Conservation (phyloP, 441 rosid genomes). For the Croton laevigatus region DNA sequence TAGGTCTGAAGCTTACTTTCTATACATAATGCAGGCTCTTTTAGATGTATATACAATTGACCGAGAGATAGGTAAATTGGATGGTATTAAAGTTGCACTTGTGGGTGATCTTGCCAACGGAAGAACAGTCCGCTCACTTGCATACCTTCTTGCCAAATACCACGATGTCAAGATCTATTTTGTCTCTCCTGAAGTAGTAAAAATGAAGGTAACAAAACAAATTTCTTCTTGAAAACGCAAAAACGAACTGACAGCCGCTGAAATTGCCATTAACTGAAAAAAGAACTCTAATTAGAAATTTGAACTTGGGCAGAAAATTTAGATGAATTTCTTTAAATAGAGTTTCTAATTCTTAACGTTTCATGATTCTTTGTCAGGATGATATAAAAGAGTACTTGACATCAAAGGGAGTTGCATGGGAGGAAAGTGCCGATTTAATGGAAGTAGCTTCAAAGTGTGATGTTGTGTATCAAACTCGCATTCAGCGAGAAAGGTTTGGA, state of each 20-base stretch:
- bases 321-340: not conserved
- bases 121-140: slow-evolving; percentile 82
- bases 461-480: slow-evolving; percentile 86
- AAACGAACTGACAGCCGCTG: not conserved
- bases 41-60: slow-evolving; percentile 88
- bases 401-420: slow-evolving; percentile 73
- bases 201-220: slow-evolving; percentile 68
- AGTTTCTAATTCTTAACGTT: not conserved
- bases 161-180: slow-evolving; percentile 78
- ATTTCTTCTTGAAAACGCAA: slow-evolving; percentile 2
- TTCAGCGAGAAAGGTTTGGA: slow-evolving; percentile 86
- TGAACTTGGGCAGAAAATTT: not conserved
- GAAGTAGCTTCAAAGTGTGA: slow-evolving; percentile 91
- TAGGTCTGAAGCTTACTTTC: not conserved
- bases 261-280: not conserved
- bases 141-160: slow-evolving; percentile 87
- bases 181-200: slow-evolving; percentile 89
- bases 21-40: slow-evolving; percentile 57
- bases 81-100: slow-evolving; percentile 81
- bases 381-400: slow-evolving; percentile 89
- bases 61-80: slow-evolving; percentile 85
- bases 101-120: slow-evolving; percentile 53
- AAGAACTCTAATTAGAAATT: not conserved
- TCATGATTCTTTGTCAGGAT: slow-evolving; percentile 44
- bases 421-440: slow-evolving; percentile 76